These are phyloP conservation scores for Camelina laxa DNA, from an alignment of 345 rosid species.

Conservation along the genomic window DNA sequence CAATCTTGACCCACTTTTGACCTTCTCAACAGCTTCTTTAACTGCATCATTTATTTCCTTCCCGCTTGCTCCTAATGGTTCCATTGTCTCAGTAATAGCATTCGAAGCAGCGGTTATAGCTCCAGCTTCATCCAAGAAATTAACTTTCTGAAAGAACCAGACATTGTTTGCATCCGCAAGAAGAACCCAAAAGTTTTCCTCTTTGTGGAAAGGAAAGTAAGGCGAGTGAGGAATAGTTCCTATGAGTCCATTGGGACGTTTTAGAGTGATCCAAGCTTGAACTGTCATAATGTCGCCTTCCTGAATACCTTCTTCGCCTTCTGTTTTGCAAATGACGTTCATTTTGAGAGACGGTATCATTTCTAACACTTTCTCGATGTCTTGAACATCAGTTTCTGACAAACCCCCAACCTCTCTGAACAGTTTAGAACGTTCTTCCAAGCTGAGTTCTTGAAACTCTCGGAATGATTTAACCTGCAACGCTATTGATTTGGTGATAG, in stretches of 20 bases:
- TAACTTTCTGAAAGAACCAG: conserved; percentile 71
- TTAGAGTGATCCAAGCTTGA: conserved; percentile 85
- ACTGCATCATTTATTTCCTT: conserved; percentile 65
- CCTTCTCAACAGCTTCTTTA: conserved; percentile 75
- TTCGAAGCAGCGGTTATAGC: conserved; percentile 81
- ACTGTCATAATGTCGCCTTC: conserved; percentile 83
- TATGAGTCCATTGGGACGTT: conserved; percentile 72
- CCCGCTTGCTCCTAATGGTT: conserved; percentile 77
- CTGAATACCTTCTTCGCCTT: conserved; percentile 94
- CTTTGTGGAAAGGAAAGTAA: conserved; percentile 80
- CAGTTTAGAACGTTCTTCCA: conserved; percentile 73
- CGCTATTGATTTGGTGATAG: conserved; percentile 63
- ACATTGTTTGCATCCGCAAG: conserved; percentile 78
- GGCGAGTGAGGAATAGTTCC: conserved; percentile 90
- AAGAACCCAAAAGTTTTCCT: conserved; percentile 90
- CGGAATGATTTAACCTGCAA: conserved; percentile 66
- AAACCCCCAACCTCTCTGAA: conserved; percentile 71
- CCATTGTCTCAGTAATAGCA: conserved; percentile 52
- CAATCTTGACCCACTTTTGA: conserved; percentile 78
- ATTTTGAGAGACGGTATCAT: conserved; percentile 85
- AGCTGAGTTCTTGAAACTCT: conserved; percentile 67
- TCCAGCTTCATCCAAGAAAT: conserved; percentile 88
- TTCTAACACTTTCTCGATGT: conserved; percentile 73
- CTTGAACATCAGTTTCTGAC: conserved; percentile 62
- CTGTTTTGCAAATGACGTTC: conserved; percentile 84